These are phyloP conservation scores for Echeveria elegans DNA, from an alignment of 164 flowering plant genomes.

Conservation along the genomic window DNA sequence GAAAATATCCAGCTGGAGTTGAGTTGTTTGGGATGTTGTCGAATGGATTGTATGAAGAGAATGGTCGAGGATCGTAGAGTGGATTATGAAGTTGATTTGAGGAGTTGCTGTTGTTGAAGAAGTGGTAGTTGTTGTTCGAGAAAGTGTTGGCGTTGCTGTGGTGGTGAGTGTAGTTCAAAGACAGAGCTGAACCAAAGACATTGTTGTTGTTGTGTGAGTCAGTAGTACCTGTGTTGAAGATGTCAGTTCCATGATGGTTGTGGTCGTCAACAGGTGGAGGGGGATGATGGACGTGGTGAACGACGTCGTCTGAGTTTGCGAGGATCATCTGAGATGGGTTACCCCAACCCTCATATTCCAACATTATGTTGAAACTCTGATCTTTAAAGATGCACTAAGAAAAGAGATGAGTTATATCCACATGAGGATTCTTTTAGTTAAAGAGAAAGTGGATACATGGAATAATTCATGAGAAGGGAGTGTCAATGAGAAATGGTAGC, in stretches of 20 bases:
- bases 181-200: neutral
- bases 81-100: neutral
- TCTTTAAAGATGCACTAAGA: too few relatives aligned
- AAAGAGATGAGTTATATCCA: too few relatives aligned
- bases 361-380: neutral
- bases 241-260: neutral
- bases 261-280: neutral
- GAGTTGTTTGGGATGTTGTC: neutral
- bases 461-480: neutral
- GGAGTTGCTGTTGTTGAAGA: neutral
- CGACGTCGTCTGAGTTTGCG: neutral
- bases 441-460: neutral
- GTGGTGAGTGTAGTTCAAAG: conserved; percentile 1
- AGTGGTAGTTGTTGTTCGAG: neutral
- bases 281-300: neutral
- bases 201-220: neutral
- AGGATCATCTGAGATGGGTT: conserved; percentile 4
- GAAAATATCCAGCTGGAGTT: conserved; percentile 17
- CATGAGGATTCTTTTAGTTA: neutral
- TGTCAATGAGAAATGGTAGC: neutral
- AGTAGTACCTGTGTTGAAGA: neutral
- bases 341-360: conserved; percentile 1
- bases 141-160: neutral
- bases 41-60: neutral
- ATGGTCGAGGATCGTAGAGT: conserved; percentile 2